A percentile compares a stretch with the other conserved stretches of the same genome.
Conservation (phyloP, 495 filamentous ascomycete genomes). For the Neurospora tetraspora region DNA sequence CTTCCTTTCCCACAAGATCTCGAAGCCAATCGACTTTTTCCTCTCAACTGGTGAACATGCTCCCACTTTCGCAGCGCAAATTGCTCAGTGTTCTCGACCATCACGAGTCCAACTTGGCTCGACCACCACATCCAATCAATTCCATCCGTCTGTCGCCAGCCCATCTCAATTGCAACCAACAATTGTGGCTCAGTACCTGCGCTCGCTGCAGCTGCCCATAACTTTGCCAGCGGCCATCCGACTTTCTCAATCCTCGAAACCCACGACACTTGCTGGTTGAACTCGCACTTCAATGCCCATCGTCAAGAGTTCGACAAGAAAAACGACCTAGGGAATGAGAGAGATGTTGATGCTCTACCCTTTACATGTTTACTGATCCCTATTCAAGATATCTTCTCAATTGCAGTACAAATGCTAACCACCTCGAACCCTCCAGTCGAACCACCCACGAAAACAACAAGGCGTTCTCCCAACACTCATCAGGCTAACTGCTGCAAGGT, state of each 20-base stretch:
- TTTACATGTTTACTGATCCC: neutral
- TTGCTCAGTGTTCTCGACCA: neutral
- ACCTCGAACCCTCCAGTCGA: neutral
- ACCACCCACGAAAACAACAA: neutral
- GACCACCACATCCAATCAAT: neutral
- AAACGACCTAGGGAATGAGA: neutral
- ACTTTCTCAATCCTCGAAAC: neutral
- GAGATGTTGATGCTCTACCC: neutral
- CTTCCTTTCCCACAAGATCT: neutral
- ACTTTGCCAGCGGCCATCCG: neutral
- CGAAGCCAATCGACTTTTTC: neutral
- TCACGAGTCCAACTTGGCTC: neutral
- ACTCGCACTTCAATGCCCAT: neutral
- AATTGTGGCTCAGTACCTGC: neutral
- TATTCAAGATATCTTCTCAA: neutral
- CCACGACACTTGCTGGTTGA: neutral
- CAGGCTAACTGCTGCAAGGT: neutral
- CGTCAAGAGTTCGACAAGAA: neutral
- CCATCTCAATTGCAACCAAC: neutral
- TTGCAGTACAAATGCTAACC: neutral
- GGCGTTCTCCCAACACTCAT: neutral
- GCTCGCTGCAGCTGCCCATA: neutral
- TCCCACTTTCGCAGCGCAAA: neutral
- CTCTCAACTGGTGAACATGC: neutral
- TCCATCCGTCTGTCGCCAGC: neutral